Evolutionary conservation across 2,329 filamentous ascomycete species (phyloP).

Genomic region (Apiospora sp.): DNA sequence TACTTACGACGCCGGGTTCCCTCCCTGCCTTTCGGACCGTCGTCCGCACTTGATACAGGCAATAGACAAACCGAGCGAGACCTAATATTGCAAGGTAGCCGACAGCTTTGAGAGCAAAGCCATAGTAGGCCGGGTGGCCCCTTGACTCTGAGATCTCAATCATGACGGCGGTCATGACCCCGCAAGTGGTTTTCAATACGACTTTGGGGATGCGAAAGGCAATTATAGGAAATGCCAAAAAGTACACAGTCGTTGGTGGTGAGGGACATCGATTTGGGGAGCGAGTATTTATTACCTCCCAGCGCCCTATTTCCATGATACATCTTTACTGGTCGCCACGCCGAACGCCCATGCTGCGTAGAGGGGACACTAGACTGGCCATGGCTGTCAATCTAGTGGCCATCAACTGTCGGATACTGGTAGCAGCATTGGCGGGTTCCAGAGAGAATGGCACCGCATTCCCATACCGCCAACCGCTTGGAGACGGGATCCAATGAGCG

Average conservation of each 20-base stretch:
- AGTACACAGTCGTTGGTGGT: neutral
- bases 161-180: neutral
- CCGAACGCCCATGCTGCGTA: neutral
- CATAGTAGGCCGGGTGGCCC: slow-evolving; percentile 23
- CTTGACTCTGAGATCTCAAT: neutral
- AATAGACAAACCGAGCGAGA: slow-evolving; percentile 37
- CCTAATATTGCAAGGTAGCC: slow-evolving; percentile 30
- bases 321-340: neutral
- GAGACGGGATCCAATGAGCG: neutral
- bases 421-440: neutral
- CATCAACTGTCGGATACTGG: neutral
- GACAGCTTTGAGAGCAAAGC: slow-evolving; percentile 28
- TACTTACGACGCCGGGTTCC: slow-evolving; percentile 40
- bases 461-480: neutral
- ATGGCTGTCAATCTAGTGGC: neutral
- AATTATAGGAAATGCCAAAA: neutral
- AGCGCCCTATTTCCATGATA: neutral
- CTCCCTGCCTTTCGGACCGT: slow-evolving; percentile 35
- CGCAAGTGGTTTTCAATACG: neutral
- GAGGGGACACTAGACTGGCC: neutral
- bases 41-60: slow-evolving; percentile 39
- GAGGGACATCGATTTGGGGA: neutral
- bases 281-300: neutral
- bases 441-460: neutral
- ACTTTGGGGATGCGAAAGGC: neutral